Evolutionary conservation across 2,329 filamentous ascomycete species (phyloP).

Genomic region (Cadophora sp.): DNA sequence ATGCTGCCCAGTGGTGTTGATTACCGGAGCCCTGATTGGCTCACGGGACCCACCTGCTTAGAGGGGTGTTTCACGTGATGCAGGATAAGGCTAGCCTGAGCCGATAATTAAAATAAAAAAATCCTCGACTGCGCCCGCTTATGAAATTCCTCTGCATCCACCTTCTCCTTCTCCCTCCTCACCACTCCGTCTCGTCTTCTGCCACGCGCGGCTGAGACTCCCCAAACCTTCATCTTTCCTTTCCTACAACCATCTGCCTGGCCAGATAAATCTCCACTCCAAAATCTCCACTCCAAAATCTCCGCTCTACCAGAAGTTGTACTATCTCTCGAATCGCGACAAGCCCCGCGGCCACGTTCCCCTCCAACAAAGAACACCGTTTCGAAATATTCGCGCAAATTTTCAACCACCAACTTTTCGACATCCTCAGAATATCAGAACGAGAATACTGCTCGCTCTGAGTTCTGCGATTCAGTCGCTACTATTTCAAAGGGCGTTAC

Average conservation of each 20-base stretch:
- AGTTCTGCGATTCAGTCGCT: conserved; percentile 27
- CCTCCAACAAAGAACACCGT: conserved; percentile 36
- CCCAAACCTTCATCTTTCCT: conserved; percentile 25
- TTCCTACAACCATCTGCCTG: conserved; percentile 32
- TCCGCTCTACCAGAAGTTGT: conserved; percentile 37
- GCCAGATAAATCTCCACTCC: conserved; percentile 37
- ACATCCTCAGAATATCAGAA: conserved; percentile 12
- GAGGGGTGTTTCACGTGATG: not conserved
- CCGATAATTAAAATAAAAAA: conserved; percentile 23
- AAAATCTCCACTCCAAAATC: conserved; percentile 43
- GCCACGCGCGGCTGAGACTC: conserved; percentile 46
- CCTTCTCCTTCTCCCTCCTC: conserved; percentile 21
- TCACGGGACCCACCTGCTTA: too few relatives aligned
- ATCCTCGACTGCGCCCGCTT: conserved; percentile 14
- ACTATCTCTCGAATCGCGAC: conserved; percentile 25
- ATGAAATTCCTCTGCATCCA: conserved; percentile 15
- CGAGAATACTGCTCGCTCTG: conserved; percentile 23
- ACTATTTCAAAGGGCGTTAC: conserved; percentile 32
- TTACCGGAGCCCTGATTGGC: too few relatives aligned
- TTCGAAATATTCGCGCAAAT: conserved; percentile 36
- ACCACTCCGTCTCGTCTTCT: conserved; percentile 37
- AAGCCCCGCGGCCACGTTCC: conserved; percentile 38
- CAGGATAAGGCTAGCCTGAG: not conserved
- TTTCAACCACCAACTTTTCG: conserved; percentile 29
- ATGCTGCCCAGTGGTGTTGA: too few relatives aligned